Evolutionary conservation across 306 rosid species (phyloP).

Genomic region (Gynostemma pentaphyllum): DNA sequence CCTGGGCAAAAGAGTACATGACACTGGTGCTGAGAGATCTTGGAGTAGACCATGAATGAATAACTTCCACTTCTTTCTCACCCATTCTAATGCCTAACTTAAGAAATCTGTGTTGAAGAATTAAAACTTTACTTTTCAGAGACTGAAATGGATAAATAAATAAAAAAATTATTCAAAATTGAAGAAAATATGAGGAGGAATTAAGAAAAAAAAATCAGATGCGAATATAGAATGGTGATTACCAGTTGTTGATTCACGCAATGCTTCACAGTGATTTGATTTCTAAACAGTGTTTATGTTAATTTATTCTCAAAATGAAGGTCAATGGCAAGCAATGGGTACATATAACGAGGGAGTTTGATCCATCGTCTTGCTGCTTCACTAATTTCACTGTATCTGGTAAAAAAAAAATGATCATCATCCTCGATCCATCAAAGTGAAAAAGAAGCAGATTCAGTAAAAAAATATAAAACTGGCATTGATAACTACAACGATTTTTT

Average conservation of each 20-base stretch:
- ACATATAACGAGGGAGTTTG: no score
- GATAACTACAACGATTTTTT: no score
- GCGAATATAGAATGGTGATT: not conserved
- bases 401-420: no score
- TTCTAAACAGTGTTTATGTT: not conserved
- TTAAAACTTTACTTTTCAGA: not conserved
- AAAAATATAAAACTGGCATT: no score
- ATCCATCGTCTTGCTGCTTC: no score
- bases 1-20: constrained; percentile 86
- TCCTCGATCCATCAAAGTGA: no score
- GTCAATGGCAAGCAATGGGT: no score
- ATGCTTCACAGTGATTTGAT: not conserved
- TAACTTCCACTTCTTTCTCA: constrained; percentile 61
- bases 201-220: not conserved
- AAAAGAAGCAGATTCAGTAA: no score
- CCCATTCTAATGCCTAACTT: constrained; percentile 17
- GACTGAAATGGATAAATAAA: not conserved
- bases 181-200: not conserved
- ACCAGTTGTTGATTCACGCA: constrained; percentile 2
- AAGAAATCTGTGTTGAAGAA: not conserved
- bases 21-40: constrained; percentile 67
- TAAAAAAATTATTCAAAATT: not conserved
- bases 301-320: no score
- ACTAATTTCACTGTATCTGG: no score
- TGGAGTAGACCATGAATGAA: constrained; percentile 77